These are phyloP conservation scores for Misopates orontium DNA, from an alignment of 257 asterid species.

Conservation along the genomic window DNA sequence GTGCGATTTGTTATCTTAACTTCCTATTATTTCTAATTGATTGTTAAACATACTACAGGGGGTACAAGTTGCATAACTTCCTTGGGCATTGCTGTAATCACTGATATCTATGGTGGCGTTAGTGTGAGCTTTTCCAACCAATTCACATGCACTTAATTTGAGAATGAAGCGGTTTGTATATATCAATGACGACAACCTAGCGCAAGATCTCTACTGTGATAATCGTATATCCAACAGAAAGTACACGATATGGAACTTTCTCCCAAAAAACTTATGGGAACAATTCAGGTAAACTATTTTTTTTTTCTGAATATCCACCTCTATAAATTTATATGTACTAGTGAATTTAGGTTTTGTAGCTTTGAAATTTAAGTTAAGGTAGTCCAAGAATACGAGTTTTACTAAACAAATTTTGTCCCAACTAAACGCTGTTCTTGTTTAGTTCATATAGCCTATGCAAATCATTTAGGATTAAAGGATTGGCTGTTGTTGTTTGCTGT, in stretches of 20 bases:
- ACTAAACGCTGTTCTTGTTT: too few relatives aligned
- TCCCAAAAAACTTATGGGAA: slow-evolving; percentile 97
- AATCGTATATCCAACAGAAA: slow-evolving; percentile 95
- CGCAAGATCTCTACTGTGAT: slow-evolving; percentile 71
- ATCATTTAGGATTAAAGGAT: too few relatives aligned
- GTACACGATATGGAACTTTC: slow-evolving; percentile 90
- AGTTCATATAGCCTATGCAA: too few relatives aligned
- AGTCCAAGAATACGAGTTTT: slow-evolving; percentile 16
- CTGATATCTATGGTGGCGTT: slow-evolving; percentile 27
- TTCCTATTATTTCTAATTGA: slow-evolving; percentile 8
- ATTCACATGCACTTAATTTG: slow-evolving; percentile 31
- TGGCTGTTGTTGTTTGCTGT: too few relatives aligned
- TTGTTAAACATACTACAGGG: slow-evolving; percentile 33
- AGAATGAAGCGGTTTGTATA: slow-evolving; percentile 89
- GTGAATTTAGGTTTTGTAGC: slow-evolving; percentile 5
- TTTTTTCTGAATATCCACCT: slow-evolving; percentile 6
- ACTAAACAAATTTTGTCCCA: background rate
- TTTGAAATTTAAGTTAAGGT: slow-evolving; percentile 10
- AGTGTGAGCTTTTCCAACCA: slow-evolving; percentile 32
- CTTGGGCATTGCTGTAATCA: slow-evolving; percentile 20
- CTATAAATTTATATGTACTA: slow-evolving; percentile 5
- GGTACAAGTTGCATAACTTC: slow-evolving; percentile 24
- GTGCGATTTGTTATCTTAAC: background rate
- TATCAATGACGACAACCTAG: slow-evolving; percentile 76
- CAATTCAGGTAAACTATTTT: slow-evolving; percentile 85